Conservation (phyloP, 495 filamentous ascomycete genomes). For the Neurospora sp. region DNA sequence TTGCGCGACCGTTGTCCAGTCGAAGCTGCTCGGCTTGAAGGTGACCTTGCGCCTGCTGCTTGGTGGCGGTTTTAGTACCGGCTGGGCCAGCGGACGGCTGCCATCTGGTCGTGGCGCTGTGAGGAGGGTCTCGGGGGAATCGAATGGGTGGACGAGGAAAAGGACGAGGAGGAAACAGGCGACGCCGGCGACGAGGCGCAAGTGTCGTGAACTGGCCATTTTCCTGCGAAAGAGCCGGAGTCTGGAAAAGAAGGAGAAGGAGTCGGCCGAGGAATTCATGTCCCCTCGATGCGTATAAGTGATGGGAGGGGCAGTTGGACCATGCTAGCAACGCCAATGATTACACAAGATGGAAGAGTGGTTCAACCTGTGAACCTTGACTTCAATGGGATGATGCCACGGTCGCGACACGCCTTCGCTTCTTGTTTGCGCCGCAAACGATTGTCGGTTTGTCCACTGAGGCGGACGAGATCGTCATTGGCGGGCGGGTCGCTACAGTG, state of each 20-base stretch:
- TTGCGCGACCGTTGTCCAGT: slow-evolving; percentile 52
- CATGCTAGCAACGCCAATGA: neutral
- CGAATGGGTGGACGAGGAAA: slow-evolving; percentile 4
- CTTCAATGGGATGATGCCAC: neutral
- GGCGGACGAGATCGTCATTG: neutral
- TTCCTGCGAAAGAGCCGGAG: neutral
- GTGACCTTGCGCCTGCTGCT: neutral
- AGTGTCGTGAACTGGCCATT: slow-evolving; percentile 3
- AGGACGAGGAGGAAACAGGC: slow-evolving; percentile 7
- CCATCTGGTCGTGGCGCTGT: neutral
- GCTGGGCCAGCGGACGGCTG: neutral
- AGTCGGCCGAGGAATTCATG: neutral
- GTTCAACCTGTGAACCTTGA: neutral
- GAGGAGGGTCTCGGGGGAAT: neutral
- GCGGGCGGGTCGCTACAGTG: neutral
- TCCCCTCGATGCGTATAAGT: neutral
- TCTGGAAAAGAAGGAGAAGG: neutral
- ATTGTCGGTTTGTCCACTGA: neutral
- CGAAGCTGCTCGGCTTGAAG: slow-evolving; percentile 20
- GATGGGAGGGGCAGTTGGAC: neutral
- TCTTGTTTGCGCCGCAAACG: neutral
- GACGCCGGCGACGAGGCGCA: slow-evolving; percentile 5
- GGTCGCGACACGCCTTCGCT: neutral
- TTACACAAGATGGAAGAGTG: neutral
- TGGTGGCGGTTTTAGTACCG: neutral